Base-by-base conservation (phyloP, 192 early-diverging fungal species). In the Coemansia umbellata region DNA sequence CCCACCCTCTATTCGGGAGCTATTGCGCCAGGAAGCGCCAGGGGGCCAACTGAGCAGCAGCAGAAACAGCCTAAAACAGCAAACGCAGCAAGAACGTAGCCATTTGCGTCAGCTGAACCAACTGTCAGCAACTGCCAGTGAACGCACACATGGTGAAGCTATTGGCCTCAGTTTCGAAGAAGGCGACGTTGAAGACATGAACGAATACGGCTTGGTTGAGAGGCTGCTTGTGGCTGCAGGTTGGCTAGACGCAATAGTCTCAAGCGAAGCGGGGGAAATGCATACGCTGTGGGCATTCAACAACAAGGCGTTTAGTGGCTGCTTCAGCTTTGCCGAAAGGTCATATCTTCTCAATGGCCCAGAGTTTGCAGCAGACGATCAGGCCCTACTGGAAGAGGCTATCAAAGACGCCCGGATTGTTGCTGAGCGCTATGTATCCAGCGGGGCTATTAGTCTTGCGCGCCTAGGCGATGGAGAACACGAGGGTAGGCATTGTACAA, bases 281-380 rank as follows among this genome's bases (percentile, higher is more conserved):
- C 63, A 70, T 53, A 77, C 74, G 32, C 42, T 77, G 43, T 77
- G 66, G 66, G 74, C 74, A 27, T 69, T 77, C 44, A 61, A 19
- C 37, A 60, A 77, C 63, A 53, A 21, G 9, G 74, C 58, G 2
- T 77, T 77, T 18, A 42, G 47, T 26, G 41, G 24, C 28, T 35
- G 42, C 42, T 60, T 66, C 35, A 58, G 37, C 54, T 66, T 47
- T 53, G 59, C 56, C 13, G 67, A 77, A 55, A 58, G 74, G 10
- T 50, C 57, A 18, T 77, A 77, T 26, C 43, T 77, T 31, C 37
- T 77, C 14, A 41, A 70, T 39, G 74, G 74, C 8, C 35, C 68
- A 7, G 37, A 14, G 21, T 70, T 70, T 70, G 59, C 74, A 11
- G 56, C 54, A 23, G 59, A 66, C 27, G 61, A 70, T 41, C 63